A percentile compares a stretch with the other conserved stretches of the same genome.
Conservation (phyloP, 768 basidiomycete species). For the Panaeolus cyanescens region DNA sequence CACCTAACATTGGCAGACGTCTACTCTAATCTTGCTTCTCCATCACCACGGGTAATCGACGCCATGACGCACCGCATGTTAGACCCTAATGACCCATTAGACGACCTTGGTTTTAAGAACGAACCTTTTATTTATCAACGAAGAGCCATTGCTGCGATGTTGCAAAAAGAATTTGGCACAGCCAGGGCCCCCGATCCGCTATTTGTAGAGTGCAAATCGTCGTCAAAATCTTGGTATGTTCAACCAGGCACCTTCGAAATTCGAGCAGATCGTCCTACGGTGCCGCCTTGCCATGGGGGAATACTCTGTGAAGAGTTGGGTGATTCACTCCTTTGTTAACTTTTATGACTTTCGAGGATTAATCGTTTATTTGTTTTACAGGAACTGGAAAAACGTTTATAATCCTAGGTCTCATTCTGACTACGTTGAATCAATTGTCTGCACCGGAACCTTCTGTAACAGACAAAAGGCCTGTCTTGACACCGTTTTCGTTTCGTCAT, state of each 20-base stretch:
- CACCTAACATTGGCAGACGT: conserved; percentile 64
- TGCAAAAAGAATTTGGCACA: conserved; percentile 56
- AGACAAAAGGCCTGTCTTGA: conserved; percentile 56
- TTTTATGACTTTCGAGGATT: background rate
- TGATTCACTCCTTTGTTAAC: conserved; percentile 16
- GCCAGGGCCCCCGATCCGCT: conserved; percentile 56
- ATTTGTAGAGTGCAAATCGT: conserved; percentile 45
- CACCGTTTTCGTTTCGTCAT: conserved; percentile 63
- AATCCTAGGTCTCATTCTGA: conserved; percentile 65
- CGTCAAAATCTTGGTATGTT: conserved; percentile 35
- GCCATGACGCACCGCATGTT: conserved; percentile 36
- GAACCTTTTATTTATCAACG: conserved; percentile 67
- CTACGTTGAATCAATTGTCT: conserved; percentile 64
- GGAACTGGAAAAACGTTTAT: conserved; percentile 89
- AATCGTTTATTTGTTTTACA: conserved; percentile 24
- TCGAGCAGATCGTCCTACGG: conserved; percentile 52
- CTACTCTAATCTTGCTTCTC: conserved; percentile 68
- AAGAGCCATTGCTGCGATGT: conserved; percentile 70
- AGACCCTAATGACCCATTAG: conserved; percentile 37
- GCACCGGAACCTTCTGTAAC: conserved; percentile 58
- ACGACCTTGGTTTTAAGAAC: conserved; percentile 54
- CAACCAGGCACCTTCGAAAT: conserved; percentile 72
- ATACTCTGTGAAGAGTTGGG: conserved; percentile 87
- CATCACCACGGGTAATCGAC: conserved; percentile 33
- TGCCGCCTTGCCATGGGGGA: conserved; percentile 58